Conservation (phyloP, 805 yeast genomes). For the Candida xiaguanensis region DNA sequence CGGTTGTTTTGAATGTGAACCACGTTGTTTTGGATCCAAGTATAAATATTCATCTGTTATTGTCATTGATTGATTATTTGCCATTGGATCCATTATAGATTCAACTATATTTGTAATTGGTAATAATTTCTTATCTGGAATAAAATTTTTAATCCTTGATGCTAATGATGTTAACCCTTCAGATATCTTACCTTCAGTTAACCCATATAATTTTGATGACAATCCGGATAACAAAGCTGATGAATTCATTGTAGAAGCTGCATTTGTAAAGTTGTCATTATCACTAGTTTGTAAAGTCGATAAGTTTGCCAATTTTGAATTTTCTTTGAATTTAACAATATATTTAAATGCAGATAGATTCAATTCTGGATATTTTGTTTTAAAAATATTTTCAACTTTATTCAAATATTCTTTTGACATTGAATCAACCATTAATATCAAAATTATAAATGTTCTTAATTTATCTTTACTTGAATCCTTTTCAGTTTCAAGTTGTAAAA, state of each 20-base stretch:
- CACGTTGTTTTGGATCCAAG: constrained; percentile 88
- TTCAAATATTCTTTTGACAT: constrained; percentile 28
- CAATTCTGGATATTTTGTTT: constrained; percentile 43
- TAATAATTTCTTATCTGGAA: constrained; percentile 84
- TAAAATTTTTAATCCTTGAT: constrained; percentile 77
- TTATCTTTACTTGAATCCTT: constrained; percentile 73
- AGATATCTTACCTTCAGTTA: constrained; percentile 77
- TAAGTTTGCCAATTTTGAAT: constrained; percentile 18
- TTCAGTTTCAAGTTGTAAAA: constrained; percentile 48
- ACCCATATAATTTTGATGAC: constrained; percentile 72
- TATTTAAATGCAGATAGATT: constrained; percentile 67
- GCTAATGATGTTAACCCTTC: constrained; percentile 90
- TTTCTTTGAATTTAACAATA: constrained; percentile 77
- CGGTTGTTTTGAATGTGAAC: constrained; percentile 87
- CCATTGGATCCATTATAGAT: constrained; percentile 81
- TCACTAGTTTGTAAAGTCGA: constrained; percentile 14
- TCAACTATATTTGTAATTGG: constrained; percentile 91
- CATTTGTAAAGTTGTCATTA: constrained; percentile 13
- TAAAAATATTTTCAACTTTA: constrained; percentile 63
- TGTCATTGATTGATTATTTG: constrained; percentile 59
- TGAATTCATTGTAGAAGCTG: constrained; percentile 38
- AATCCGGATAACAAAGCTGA: constrained; percentile 68
- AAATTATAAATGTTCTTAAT: constrained; percentile 82
- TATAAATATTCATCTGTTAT: constrained; percentile 86
- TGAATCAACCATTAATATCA: constrained; percentile 54